Conservation (phyloP, 2,329 filamentous ascomycete species). For the Tetracladium maxilliforme region DNA sequence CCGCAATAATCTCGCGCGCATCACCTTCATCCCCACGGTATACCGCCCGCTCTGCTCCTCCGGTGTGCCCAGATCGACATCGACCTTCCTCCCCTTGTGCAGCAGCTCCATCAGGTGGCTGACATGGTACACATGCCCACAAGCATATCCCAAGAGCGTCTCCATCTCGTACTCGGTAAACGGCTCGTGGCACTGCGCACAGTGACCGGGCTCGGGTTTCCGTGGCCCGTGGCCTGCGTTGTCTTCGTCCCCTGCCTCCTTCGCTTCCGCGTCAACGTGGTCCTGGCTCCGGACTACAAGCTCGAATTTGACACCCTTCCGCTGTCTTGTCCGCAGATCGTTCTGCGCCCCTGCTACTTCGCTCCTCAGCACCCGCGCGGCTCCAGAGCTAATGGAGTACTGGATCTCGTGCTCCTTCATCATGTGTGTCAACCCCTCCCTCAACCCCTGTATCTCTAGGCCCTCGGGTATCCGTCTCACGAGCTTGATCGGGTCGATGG, state of each 20-base stretch:
- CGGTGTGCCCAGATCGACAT: constrained; percentile 22
- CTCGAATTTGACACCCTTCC: constrained; percentile 80
- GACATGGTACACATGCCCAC: constrained; percentile 70
- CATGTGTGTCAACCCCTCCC: constrained; percentile 79
- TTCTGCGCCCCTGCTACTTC: constrained; percentile 81
- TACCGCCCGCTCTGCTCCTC: constrained; percentile 33
- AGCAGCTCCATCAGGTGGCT: constrained; percentile 49
- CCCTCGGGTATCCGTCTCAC: constrained; percentile 86
- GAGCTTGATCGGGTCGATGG: constrained; percentile 82
- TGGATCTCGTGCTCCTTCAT: constrained; percentile 95
- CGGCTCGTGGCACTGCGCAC: constrained; percentile 38
- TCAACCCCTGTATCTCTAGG: constrained; percentile 77
- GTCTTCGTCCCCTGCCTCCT: constrained; percentile 14
- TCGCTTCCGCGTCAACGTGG: constrained; percentile 26
- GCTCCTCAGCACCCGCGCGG: constrained; percentile 71
- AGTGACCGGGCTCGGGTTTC: constrained; percentile 34
- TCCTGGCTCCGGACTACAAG: constrained; percentile 33
- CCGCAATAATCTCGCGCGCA: constrained; percentile 63
- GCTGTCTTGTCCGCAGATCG: constrained; percentile 63
- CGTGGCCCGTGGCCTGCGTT: constrained; percentile 3
- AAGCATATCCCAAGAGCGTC: constrained; percentile 66
- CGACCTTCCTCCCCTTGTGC: constrained; percentile 16
- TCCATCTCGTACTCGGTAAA: constrained; percentile 51
- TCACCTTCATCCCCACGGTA: constrained; percentile 76
- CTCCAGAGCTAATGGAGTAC: constrained; percentile 79